Base-by-base conservation (phyloP, 2,329 filamentous ascomycete genomes). In the Epicoccum nigrum region DNA sequence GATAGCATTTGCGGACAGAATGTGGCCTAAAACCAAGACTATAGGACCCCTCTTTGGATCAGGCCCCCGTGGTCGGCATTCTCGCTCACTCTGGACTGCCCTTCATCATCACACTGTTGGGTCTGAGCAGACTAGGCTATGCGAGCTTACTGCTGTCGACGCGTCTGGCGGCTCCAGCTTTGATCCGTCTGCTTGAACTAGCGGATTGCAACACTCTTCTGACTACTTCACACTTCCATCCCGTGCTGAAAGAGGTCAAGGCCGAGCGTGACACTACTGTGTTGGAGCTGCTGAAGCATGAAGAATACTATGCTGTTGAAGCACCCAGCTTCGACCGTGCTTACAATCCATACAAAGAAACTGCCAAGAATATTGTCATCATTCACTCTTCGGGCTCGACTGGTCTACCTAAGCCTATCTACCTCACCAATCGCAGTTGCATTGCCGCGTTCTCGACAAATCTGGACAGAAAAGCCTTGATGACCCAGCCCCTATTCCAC, bases 371-470 rank as follows among this genome's bases (percentile, higher is more conserved):
- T 2, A 49, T 59, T 8, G 54, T 67, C 30, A 65, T 66, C 30
- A 64, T 82, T n/a, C 78, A 81, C 56, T 79, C 77, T 2, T 77
- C 74, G 15, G 84, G 85, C 7, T 84, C 81, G 0, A 86, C 85
- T 0, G 84, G 84, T 0, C 73, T 86, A 0, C 85, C 85, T 0
- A 87, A 87, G 54, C 83, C 84, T 0, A 86, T 87, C 37, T 83
- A 78, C 51, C 79, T 84, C 40, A 82, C 79, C 1, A 82, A 87
- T 64, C 77, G 52, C 16, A 62, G 56, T 44, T 62, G 59, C 34
- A 62, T 67, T 16, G 62, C 58, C 8, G 39, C 58, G 0, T 67
- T 61, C 34, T 51, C 56, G 6, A 55, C 54, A 9, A 52, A 61
- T 39, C 20, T 64, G n/a, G 58, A 63, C 37, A 39, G 54, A 8